phyloP scores from a whole-genome alignment of 106 monocot species.

The Phalaenopsis aphrodite region DNA sequence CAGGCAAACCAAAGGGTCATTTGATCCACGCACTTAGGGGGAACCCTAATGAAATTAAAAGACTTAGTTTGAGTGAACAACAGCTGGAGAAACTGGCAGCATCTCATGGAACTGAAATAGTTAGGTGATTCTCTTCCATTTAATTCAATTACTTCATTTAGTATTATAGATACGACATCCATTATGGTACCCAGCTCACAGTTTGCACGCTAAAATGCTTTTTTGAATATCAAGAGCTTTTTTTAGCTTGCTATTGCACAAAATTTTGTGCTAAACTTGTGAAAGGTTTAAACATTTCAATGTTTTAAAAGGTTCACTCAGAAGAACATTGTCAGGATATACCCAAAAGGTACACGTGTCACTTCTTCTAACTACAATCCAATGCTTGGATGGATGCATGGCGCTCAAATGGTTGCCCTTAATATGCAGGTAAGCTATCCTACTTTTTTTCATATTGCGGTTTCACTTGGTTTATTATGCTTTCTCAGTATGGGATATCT shows the following conservation, averaged over 20 bases:
- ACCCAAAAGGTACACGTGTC: constrained; percentile 58
- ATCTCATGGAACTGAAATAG: constrained; percentile 28
- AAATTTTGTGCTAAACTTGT: neutral
- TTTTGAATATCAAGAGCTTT: neutral
- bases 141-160: neutral
- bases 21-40: constrained; percentile 15
- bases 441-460: neutral
- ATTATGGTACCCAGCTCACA: neutral
- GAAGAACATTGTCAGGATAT: constrained; percentile 70
- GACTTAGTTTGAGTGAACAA: constrained; percentile 40
- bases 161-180: no score
- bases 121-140: constrained; percentile 16
- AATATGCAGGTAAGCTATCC: constrained; percentile 73
- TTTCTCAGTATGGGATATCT: neutral
- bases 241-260: neutral
- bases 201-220: neutral
- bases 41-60: constrained; percentile 31
- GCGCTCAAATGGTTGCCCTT: constrained; percentile 89
- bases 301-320: constrained; percentile 60
- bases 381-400: constrained; percentile 81
- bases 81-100: constrained; percentile 25
- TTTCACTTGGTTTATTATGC: neutral
- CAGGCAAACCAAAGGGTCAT: constrained; percentile 29
- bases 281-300: neutral
- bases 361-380: constrained; percentile 82